A percentile compares a stretch with the other conserved stretches of the same genome.
Evolutionary conservation across 257 asterid genomes (phyloP).

Genomic region (Ilex asprella): DNA sequence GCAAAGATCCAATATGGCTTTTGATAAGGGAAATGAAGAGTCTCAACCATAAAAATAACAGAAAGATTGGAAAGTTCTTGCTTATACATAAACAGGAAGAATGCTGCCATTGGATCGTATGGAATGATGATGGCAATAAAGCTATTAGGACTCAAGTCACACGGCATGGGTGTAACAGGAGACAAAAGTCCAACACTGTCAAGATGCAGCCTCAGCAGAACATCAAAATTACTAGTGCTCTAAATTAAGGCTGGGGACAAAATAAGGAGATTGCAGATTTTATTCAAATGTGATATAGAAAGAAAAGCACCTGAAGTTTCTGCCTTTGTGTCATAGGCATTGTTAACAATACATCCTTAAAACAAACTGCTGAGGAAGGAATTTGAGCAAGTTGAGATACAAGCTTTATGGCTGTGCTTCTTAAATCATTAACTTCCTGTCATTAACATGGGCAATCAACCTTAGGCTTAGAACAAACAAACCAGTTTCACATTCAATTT

Average conservation of each 20-base stretch:
- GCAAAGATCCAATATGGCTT: too few species aligned
- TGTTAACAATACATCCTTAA: constrained; percentile 69
- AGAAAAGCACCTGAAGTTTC: constrained; percentile 73
- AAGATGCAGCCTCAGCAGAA: too few species aligned
- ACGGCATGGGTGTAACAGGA: too few species aligned
- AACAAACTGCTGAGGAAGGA: constrained; percentile 57
- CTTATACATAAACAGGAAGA: too few species aligned
- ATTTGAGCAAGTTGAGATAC: constrained; percentile 94
- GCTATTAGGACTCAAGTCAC: too few species aligned
- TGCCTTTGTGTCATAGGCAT: constrained; percentile 78
- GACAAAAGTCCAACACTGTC: too few species aligned
- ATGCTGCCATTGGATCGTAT: too few species aligned
- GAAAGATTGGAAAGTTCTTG: too few species aligned
- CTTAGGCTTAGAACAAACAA: constrained; percentile 11
- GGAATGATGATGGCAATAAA: too few species aligned
- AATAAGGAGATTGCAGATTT: background rate
- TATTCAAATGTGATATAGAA: constrained; percentile 5
- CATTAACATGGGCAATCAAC: constrained; percentile 23
- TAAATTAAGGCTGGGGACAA: background rate
- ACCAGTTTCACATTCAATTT: constrained; percentile 6
- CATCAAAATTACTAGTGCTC: too few species aligned
- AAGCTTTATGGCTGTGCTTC: constrained; percentile 47
- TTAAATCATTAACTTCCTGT: constrained; percentile 66
- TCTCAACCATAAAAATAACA: too few species aligned
- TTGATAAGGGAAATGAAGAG: too few species aligned